Evolutionary conservation across 352 stramenopile species (phyloP).

Genomic region (Vaucheria bursata): DNA sequence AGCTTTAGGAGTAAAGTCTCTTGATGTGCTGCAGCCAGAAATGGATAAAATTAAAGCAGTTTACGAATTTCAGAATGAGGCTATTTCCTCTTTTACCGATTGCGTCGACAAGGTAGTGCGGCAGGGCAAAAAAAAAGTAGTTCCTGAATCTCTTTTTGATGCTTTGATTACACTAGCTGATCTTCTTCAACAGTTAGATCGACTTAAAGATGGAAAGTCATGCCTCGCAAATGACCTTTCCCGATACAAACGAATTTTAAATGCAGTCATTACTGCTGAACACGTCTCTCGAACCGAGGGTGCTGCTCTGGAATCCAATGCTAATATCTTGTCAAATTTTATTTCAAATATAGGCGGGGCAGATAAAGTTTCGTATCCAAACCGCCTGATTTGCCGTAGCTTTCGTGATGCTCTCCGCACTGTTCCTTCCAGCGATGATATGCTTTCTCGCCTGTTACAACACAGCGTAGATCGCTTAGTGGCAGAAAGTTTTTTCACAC

Average conservation of each 20-base stretch:
- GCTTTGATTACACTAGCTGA: constrained; percentile 51
- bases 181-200: constrained; percentile 53
- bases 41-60: constrained; percentile 50
- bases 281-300: neutral
- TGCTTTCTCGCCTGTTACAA: constrained; percentile 6
- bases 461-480: constrained; percentile 39
- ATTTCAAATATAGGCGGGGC: neutral
- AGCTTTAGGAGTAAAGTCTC: constrained; percentile 45
- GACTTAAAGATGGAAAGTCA: constrained; percentile 53
- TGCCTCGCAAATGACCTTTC: constrained; percentile 52
- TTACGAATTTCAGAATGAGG: constrained; percentile 50
- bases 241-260: constrained; percentile 50
- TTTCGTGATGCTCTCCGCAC: neutral
- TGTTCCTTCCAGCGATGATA: neutral
- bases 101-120: constrained; percentile 31
- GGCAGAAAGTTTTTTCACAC: constrained; percentile 48
- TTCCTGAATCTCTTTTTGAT: constrained; percentile 50
- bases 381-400: neutral
- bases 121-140: constrained; percentile 40
- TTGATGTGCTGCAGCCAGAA: constrained; percentile 51
- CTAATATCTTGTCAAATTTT: neutral
- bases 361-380: neutral
- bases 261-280: neutral
- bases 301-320: neutral
- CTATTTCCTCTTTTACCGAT: constrained; percentile 33